Base-by-base conservation (phyloP, 2,329 filamentous ascomycete genomes). In the Sclerotiophoma versabilis region DNA sequence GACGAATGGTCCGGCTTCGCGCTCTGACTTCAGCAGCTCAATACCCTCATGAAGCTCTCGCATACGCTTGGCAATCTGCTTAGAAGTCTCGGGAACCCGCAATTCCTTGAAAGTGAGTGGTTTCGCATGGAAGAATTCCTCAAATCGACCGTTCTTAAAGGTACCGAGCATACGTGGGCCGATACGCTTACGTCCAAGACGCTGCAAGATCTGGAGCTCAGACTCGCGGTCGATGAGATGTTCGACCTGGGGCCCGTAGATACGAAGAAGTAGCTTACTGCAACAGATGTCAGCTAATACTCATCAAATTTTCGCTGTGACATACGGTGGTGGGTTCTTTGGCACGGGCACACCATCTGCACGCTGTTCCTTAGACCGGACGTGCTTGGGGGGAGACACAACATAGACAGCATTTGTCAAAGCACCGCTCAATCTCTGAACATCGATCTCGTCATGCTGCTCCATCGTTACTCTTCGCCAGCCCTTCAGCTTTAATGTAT, bases 321-420 rank as follows among this genome's bases (percentile, higher is more conserved):
- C 81, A 79, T 76, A 84, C 76, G 82, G 79, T 42, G 84, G 83
- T 38, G 80, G 79, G 49, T 78, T 82, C 58, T 72, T 79, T 60
- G 78, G 73, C 45, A 64, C 46, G 49, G 66, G 71, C 10, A 66
- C 60, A 7, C 72, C 72, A 37, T 75, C 67, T 55, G 74, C 72
- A 32, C 70, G 68, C 57, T 80, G 76, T 26, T 73, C 66, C 32
- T 64, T 63, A 7, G 63, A 50, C 27, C 79, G 76, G 10, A 92
- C 63, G 29, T 89, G 81, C 32, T 84, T 79, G 0, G 93, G 93
- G 1, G 93, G 93, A 1, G 87, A 89, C 19, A 98, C 92, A 44
- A 96, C 92, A 71, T 98, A 99, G 29, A 99, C 93, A 10, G 93
- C 92, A 71, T 99, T 99, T 17, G 95, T 99, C 63, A 99, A 78